These are phyloP conservation scores for Salmacisia buchloeana DNA, from an alignment of 1,284 basidiomycete species.

Conservation along the genomic window DNA sequence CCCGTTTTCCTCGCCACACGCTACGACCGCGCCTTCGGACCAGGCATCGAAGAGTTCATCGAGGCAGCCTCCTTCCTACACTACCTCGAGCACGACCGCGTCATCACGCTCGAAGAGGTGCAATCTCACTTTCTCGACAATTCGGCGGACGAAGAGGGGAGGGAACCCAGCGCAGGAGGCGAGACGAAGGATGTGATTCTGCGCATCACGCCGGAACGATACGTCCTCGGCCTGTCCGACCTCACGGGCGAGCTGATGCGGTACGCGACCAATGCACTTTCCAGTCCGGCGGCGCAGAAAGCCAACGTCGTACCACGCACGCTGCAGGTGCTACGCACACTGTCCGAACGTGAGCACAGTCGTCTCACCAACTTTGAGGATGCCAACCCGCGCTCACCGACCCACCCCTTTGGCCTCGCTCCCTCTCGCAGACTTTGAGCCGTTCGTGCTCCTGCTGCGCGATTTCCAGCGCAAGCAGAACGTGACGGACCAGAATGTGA, in stretches of 20 bases:
- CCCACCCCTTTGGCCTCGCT: background rate
- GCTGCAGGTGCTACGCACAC: conserved; percentile 15
- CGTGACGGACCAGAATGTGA: conserved; percentile 75
- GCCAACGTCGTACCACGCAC: conserved; percentile 1
- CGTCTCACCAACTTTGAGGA: background rate
- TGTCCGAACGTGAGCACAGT: background rate
- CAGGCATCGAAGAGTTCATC: conserved; percentile 57
- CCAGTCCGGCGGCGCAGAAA: background rate
- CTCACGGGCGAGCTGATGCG: conserved; percentile 97
- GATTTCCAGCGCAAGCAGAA: conserved; percentile 80
- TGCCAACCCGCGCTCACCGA: background rate
- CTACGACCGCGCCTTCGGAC: conserved; percentile 38
- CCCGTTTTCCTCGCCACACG: conserved; percentile 13
- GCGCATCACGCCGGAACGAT: conserved; percentile 64
- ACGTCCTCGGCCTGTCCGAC: conserved; percentile 85
- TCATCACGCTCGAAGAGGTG: conserved; percentile 68
- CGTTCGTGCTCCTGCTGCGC: conserved; percentile 62
- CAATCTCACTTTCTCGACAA: conserved; percentile 53
- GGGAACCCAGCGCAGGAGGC: background rate
- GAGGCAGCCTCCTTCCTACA: conserved; percentile 85
- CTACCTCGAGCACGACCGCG: conserved; percentile 67
- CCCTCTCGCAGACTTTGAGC: conserved; percentile 65
- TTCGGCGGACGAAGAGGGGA: background rate
- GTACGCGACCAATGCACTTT: conserved; percentile 61
- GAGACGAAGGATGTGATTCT: background rate